phyloP scores from a whole-genome alignment of 169 alveolate genomes.

The Theileria annulata region DNA sequence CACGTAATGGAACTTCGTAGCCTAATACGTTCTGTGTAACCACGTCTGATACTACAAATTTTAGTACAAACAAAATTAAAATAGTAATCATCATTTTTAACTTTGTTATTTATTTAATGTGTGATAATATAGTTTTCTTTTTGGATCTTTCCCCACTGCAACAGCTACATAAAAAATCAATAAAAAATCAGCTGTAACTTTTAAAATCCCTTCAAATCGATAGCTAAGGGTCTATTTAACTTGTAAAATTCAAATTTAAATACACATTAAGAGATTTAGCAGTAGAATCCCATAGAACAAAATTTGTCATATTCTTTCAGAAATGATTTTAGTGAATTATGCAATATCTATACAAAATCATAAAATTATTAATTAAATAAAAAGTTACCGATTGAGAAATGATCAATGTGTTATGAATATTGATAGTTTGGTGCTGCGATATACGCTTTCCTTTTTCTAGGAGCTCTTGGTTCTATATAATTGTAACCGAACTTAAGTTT shows the following conservation, averaged over 20 bases:
- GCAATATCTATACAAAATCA: background rate
- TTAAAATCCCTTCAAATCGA: background rate
- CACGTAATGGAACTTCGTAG: constrained; percentile 12
- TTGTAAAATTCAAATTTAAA: background rate
- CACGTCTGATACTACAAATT: constrained; percentile 1
- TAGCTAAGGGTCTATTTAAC: background rate
- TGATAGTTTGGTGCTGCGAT: constrained; percentile 86
- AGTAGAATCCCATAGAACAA: background rate
- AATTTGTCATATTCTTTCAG: background rate
- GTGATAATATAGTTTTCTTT: background rate
- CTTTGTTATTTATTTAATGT: background rate
- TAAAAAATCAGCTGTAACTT: background rate
- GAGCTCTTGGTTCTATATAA: constrained; percentile 75
- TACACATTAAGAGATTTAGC: background rate
- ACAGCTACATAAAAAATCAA: background rate
- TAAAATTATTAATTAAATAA: background rate
- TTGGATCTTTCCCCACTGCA: constrained; percentile 22
- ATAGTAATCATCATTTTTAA: constrained; percentile 1
- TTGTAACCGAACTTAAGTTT: constrained; percentile 79
- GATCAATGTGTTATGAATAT: constrained; percentile 65
- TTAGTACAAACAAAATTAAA: background rate
- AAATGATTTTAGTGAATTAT: background rate
- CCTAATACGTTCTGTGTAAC: background rate
- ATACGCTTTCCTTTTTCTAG: constrained; percentile 83
- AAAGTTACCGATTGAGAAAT: background rate